Evolutionary conservation across 805 yeast species (phyloP).

Genomic region (Yamadazyma takamatsuzukensis): DNA sequence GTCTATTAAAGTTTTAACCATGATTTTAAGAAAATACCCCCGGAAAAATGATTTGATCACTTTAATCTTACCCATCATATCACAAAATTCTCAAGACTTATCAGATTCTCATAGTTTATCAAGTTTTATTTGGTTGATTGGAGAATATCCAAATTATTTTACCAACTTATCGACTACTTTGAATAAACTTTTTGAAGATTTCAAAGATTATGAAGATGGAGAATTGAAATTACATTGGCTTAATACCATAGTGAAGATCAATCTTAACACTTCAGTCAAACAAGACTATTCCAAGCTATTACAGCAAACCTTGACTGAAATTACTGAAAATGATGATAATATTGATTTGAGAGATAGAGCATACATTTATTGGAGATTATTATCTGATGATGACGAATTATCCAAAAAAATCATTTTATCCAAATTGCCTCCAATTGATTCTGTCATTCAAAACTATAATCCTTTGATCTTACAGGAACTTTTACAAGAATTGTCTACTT

Average conservation of each 20-base stretch:
- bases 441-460: slow-evolving; percentile 70
- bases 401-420: slow-evolving; percentile 55
- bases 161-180: slow-evolving; percentile 49
- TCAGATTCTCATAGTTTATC: slow-evolving; percentile 47
- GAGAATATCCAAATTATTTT: slow-evolving; percentile 65
- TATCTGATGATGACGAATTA: slow-evolving; percentile 44
- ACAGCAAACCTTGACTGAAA: slow-evolving; percentile 57
- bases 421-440: slow-evolving; percentile 65
- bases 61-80: slow-evolving; percentile 52
- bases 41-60: slow-evolving; percentile 45
- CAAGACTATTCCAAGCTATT: slow-evolving; percentile 37
- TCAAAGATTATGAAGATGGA: slow-evolving; percentile 53
- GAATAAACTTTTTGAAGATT: slow-evolving; percentile 39
- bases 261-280: slow-evolving; percentile 16
- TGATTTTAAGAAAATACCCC: slow-evolving; percentile 65
- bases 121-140: slow-evolving; percentile 67
- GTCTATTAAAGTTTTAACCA: slow-evolving; percentile 58
- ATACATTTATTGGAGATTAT: slow-evolving; percentile 73
- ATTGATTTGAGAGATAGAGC: slow-evolving; percentile 81
- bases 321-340: slow-evolving; percentile 64
- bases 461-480: slow-evolving; percentile 65
- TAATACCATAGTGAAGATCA: slow-evolving; percentile 60
- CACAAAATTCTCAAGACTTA: slow-evolving; percentile 24
- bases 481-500: slow-evolving; percentile 71
- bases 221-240: slow-evolving; percentile 57